Percentiles rank a stretch among this genome's conserved stretches.
Conservation (phyloP, 495 filamentous ascomycete species). For the Extremus antarcticus region DNA sequence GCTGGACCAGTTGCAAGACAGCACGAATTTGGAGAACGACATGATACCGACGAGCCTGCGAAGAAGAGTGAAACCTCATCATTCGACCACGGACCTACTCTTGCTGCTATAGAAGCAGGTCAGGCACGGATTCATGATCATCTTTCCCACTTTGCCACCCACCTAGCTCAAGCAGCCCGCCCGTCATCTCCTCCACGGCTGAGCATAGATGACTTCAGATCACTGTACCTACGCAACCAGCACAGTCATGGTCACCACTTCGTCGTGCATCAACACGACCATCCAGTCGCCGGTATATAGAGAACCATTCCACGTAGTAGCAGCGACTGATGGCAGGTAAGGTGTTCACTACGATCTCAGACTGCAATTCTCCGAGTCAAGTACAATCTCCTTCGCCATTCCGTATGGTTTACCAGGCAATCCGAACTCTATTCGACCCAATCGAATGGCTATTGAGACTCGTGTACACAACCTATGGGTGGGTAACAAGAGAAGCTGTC, state of each 20-base stretch:
- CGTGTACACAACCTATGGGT: slow-evolving; percentile 58
- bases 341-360: slow-evolving; percentile 43
- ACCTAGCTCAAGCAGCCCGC: slow-evolving; percentile 27
- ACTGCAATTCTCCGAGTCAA: slow-evolving; percentile 54
- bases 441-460: slow-evolving; percentile 56
- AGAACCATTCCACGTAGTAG: slow-evolving; percentile 20
- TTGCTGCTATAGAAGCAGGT: slow-evolving; percentile 50
- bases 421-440: slow-evolving; percentile 45
- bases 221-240: slow-evolving; percentile 44
- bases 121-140: slow-evolving; percentile 42
- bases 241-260: slow-evolving; percentile 46
- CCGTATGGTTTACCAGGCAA: slow-evolving; percentile 59
- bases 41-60: neutral
- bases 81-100: neutral
- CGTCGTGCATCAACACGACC: slow-evolving; percentile 60
- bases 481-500: slow-evolving; percentile 18
- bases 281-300: slow-evolving; percentile 52
- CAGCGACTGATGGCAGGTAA: slow-evolving; percentile 5
- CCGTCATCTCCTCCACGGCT: slow-evolving; percentile 31
- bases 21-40: too few relatives aligned
- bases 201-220: slow-evolving; percentile 35
- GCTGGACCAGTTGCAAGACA: too few relatives aligned
- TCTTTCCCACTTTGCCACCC: slow-evolving; percentile 39
- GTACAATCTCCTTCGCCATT: slow-evolving; percentile 52
- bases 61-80: neutral